phyloP scores from a whole-genome alignment of 805 yeast genomes.

The Ogataea ramenticola region DNA sequence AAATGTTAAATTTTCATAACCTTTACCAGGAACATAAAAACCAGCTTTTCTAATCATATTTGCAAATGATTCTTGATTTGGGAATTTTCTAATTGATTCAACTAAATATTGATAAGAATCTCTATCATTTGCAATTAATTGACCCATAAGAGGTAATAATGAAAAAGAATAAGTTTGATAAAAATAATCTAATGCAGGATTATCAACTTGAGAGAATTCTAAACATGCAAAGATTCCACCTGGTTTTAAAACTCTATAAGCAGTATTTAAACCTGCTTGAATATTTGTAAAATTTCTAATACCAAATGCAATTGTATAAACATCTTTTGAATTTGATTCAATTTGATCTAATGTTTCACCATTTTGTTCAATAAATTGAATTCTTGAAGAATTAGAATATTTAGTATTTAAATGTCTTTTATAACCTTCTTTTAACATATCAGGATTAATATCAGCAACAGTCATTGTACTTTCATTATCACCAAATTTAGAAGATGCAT shows the following conservation, averaged over 20 bases:
- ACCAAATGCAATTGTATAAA: constrained; percentile 95
- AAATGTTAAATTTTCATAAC: constrained; percentile 89
- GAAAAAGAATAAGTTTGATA: constrained; percentile 89
- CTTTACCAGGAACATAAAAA: constrained; percentile 80
- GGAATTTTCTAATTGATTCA: constrained; percentile 88
- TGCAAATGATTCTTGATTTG: constrained; percentile 85
- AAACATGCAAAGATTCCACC: constrained; percentile 97
- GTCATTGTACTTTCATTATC: constrained; percentile 79
- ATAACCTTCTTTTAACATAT: constrained; percentile 91
- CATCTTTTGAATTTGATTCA: constrained; percentile 82
- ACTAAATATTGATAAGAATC: constrained; percentile 95
- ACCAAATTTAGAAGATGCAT: constrained; percentile 71
- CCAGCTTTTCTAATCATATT: constrained; percentile 93
- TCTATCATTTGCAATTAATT: constrained; percentile 88
- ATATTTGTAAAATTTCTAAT: constrained; percentile 94
- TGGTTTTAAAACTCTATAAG: constrained; percentile 90
- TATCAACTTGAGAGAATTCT: constrained; percentile 89
- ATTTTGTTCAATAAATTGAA: constrained; percentile 80
- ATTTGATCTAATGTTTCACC: constrained; percentile 86
- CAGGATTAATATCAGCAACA: constrained; percentile 90
- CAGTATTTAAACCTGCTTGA: constrained; percentile 91
- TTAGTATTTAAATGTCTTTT: constrained; percentile 53
- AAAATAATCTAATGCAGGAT: constrained; percentile 61
- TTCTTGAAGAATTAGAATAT: constrained; percentile 65
- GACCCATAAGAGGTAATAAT: constrained; percentile 89